A percentile compares a stretch with the other conserved stretches of the same genome.
These are phyloP conservation scores for Vickermania spadyakhi DNA, from an alignment of 208 protist genomes.

Conservation along the genomic window DNA sequence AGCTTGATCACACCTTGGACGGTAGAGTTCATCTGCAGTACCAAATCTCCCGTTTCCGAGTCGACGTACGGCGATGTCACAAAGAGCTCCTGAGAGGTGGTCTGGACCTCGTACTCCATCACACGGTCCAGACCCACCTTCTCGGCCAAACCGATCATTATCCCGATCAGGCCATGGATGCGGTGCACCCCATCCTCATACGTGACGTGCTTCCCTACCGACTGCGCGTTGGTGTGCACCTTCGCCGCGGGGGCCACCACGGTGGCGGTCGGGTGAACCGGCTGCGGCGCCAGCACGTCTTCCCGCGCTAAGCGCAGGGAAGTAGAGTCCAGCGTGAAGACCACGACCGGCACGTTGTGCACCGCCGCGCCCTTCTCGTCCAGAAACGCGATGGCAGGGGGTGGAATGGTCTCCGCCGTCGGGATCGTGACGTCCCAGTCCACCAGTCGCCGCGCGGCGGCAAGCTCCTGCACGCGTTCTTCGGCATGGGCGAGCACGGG, in stretches of 20 bases:
- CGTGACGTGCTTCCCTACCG: background rate
- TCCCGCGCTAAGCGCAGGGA: conserved; percentile 16
- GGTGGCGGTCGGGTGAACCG: background rate
- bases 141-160: conserved; percentile 40
- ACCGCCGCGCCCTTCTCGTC: conserved; percentile 20
- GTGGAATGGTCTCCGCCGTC: conserved; percentile 22
- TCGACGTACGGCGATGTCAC: conserved; percentile 25
- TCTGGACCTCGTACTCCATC: conserved; percentile 47
- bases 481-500: conserved; percentile 28
- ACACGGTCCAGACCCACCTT: conserved; percentile 53
- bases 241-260: conserved; percentile 4
- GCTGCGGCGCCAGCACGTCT: background rate
- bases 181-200: conserved; percentile 15
- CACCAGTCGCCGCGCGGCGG: conserved; percentile 23
- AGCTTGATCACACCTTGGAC: conserved; percentile 32
- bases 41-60: conserved; percentile 24
- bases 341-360: conserved; percentile 6
- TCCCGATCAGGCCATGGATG: conserved; percentile 29
- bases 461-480: conserved; percentile 24
- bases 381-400: conserved; percentile 48
- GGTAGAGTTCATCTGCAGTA: conserved; percentile 38
- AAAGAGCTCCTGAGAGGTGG: conserved; percentile 23
- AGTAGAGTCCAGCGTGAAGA: conserved; percentile 19
- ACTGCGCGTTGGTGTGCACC: background rate
- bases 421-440: conserved; percentile 54